These are phyloP conservation scores for Mycena venus DNA, from an alignment of 768 basidiomycete genomes.

Conservation along the genomic window DNA sequence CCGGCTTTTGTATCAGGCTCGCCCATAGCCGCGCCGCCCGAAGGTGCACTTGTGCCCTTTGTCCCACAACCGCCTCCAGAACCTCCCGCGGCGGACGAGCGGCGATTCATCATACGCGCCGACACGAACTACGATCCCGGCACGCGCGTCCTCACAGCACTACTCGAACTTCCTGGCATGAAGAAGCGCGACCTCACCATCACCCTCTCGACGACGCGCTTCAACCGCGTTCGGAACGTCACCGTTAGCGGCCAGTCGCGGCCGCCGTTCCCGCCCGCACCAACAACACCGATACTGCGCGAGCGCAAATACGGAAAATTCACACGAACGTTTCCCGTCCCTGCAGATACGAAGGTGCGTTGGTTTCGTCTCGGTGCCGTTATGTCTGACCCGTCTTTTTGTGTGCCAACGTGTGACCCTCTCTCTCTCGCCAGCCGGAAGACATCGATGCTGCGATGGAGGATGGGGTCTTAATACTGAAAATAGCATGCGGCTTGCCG, in stretches of 20 bases:
- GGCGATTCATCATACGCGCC: slow-evolving; percentile 65
- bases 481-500: slow-evolving; percentile 63
- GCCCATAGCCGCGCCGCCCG: slow-evolving; percentile 12
- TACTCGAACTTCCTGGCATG: slow-evolving; percentile 81
- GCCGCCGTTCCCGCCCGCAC: slow-evolving; percentile 51
- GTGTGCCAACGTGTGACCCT: slow-evolving; percentile 30
- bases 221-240: slow-evolving; percentile 75
- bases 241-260: slow-evolving; percentile 63
- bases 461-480: slow-evolving; percentile 72
- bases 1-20: slow-evolving; percentile 15
- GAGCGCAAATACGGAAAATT: slow-evolving; percentile 70
- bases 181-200: slow-evolving; percentile 69
- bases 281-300: slow-evolving; percentile 1
- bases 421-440: slow-evolving; percentile 57
- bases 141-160: slow-evolving; percentile 65
- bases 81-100: slow-evolving; percentile 23
- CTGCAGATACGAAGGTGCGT: slow-evolving; percentile 68
- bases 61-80: neutral
- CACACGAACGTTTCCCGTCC: slow-evolving; percentile 65
- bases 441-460: slow-evolving; percentile 69
- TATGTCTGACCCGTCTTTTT: slow-evolving; percentile 34
- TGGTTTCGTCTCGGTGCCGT: slow-evolving; percentile 22
- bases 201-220: slow-evolving; percentile 69
- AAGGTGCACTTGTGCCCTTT: slow-evolving; percentile 2
- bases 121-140: slow-evolving; percentile 71